These are phyloP conservation scores for Globisporangium uncinulatum DNA, from an alignment of 352 stramenopile species.

Conservation along the genomic window DNA sequence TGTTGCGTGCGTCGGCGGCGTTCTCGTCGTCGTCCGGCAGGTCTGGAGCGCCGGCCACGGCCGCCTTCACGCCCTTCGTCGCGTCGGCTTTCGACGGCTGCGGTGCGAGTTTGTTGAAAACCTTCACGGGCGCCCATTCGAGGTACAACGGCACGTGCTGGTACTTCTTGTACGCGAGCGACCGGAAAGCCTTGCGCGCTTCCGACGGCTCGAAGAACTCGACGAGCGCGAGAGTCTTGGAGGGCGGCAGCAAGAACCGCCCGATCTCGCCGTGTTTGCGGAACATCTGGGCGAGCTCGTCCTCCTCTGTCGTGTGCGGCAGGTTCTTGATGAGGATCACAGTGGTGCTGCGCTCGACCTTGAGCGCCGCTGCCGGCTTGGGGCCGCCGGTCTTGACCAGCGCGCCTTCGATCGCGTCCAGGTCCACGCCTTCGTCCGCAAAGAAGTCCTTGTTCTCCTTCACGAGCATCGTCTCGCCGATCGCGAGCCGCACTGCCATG, in stretches of 20 bases:
- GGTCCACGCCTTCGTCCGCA: constrained; percentile 89
- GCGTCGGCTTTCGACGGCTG: constrained; percentile 13
- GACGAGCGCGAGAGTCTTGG: constrained; percentile 94
- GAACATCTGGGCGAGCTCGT: constrained; percentile 95
- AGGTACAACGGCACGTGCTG: constrained; percentile 98
- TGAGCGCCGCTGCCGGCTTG: constrained; percentile 28
- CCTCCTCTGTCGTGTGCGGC: constrained; percentile 90
- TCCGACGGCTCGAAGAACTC: constrained; percentile 95
- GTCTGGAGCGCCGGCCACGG: constrained; percentile 37
- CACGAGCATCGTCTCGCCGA: constrained; percentile 97
- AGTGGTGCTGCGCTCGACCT: constrained; percentile 90
- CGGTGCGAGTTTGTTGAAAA: constrained; percentile 38
- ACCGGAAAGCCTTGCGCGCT: constrained; percentile 94
- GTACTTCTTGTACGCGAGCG: constrained; percentile 98
- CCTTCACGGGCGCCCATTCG: constrained; percentile 94
- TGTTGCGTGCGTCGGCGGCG: constrained; percentile 66
- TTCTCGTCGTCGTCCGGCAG: constrained; percentile 61
- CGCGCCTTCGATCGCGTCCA: constrained; percentile 90
- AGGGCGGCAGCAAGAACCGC: constrained; percentile 89
- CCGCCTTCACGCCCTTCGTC: constrained; percentile 50
- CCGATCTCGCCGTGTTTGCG: constrained; percentile 84
- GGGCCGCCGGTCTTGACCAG: constrained; percentile 41
- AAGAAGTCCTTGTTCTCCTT: constrained; percentile 98
- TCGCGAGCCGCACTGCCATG: constrained; percentile 96
- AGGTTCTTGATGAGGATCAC: constrained; percentile 98